Evolutionary conservation across 176 grass and related monocot genomes (phyloP).

Genomic region (Thinopyrum elongatum): DNA sequence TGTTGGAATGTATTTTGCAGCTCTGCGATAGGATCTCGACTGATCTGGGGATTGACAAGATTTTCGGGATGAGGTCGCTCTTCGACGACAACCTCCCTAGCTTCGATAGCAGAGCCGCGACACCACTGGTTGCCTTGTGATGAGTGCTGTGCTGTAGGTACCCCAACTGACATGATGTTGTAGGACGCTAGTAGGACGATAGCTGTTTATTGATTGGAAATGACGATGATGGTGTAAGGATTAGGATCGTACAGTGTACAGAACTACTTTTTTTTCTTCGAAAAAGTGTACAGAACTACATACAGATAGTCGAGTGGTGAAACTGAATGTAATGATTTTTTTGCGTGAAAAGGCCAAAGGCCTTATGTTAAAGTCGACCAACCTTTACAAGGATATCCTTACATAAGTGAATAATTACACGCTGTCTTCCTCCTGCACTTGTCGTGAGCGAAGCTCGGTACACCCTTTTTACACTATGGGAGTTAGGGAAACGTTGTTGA

Average conservation of each 20-base stretch:
- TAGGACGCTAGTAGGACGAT: conserved; percentile 21
- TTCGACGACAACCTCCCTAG: not conserved
- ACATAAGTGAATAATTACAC: no score
- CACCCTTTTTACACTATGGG: no score
- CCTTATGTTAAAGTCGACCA: no score
- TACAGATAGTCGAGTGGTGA: no score
- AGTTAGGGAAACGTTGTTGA: no score
- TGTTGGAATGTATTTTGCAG: conserved; percentile 34
- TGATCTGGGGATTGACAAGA: conserved; percentile 47
- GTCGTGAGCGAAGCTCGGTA: no score
- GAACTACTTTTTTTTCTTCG: no score
- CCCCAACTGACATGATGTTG: not conserved
- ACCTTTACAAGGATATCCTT: no score
- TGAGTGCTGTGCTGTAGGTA: not conserved
- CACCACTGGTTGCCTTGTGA: conserved; percentile 47
- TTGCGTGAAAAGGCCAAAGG: no score
- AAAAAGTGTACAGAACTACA: conserved; percentile 12
- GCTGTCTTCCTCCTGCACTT: no score
- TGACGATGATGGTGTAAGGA: not conserved
- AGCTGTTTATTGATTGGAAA: not conserved
- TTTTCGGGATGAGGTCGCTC: not conserved
- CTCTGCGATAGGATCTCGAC: conserved; percentile 54
- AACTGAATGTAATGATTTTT: no score
- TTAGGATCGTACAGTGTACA: conserved; percentile 13
- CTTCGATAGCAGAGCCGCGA: conserved; percentile 20